These are phyloP conservation scores for Xylariaceae sp. DNA, from an alignment of 2,329 filamentous ascomycete species.

Conservation along the genomic window DNA sequence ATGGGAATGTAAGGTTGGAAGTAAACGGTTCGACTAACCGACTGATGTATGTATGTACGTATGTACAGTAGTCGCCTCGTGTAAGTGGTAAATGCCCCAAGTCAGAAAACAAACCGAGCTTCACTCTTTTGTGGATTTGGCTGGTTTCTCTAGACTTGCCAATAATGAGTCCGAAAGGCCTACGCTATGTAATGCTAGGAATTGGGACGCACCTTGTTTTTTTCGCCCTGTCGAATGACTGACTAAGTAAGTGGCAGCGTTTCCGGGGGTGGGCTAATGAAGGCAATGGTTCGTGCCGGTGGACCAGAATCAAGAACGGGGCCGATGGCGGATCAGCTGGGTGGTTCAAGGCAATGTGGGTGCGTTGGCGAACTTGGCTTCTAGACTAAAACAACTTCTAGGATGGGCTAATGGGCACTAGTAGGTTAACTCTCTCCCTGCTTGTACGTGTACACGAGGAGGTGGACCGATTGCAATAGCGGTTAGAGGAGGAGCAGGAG, in stretches of 20 bases:
- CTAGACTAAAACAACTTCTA: constrained; percentile 28
- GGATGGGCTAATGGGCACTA: constrained; percentile 31
- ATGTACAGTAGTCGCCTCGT: not conserved
- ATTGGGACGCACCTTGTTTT: not conserved
- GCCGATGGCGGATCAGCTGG: constrained; percentile 34
- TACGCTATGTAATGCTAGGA: not conserved
- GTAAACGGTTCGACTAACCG: not conserved
- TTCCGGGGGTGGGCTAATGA: constrained; percentile 27
- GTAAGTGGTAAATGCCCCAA: not conserved
- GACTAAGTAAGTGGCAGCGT: constrained; percentile 27
- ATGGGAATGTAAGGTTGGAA: not conserved
- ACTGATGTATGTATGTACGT: not conserved
- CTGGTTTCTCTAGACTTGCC: not conserved
- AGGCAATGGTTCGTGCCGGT: constrained; percentile 30
- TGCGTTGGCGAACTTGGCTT: constrained; percentile 28
- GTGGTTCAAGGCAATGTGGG: constrained; percentile 28
- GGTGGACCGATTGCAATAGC: constrained; percentile 3
- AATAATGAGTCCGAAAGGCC: not conserved
- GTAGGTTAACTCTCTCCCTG: constrained; percentile 20
- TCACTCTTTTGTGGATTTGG: not conserved
- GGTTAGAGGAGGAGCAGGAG: constrained; percentile 5
- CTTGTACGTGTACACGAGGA: constrained; percentile 2
- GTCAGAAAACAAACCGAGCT: not conserved
- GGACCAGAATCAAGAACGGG: constrained; percentile 27
- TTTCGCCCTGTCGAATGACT: constrained; percentile 9